phyloP scores from a whole-genome alignment of 2,329 filamentous ascomycete species.

The Tolypocladium capitatum region DNA sequence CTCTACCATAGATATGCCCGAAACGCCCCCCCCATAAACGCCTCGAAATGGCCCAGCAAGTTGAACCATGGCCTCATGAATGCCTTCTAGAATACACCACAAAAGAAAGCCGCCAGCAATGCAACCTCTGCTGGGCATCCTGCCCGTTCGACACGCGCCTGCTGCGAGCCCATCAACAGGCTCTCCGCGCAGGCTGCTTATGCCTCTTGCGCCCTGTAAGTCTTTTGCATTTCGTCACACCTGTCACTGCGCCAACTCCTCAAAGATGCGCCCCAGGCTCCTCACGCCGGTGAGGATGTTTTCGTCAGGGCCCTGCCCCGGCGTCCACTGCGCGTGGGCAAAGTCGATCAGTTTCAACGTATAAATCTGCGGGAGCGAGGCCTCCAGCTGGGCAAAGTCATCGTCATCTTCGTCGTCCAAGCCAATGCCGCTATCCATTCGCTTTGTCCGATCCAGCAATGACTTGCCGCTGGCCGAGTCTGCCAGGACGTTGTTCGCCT shows the following conservation, averaged over 20 bases:
- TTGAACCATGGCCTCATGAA: neutral
- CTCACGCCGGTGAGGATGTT: slow-evolving; percentile 65
- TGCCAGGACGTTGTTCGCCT: slow-evolving; percentile 38
- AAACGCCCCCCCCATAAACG: neutral
- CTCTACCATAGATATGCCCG: neutral
- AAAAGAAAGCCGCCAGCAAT: neutral
- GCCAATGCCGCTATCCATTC: slow-evolving; percentile 43
- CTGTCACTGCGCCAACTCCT: slow-evolving; percentile 37
- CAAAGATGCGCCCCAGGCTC: slow-evolving; percentile 58
- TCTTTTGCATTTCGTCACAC: neutral
- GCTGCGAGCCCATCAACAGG: neutral
- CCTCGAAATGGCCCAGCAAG: neutral
- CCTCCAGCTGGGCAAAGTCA: slow-evolving; percentile 33
- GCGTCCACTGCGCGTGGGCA: slow-evolving; percentile 77
- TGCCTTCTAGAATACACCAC: neutral
- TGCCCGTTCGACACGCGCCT: neutral
- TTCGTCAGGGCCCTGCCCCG: slow-evolving; percentile 73
- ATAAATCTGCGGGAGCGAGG: slow-evolving; percentile 51
- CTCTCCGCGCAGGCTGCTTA: neutral
- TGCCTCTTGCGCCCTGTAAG: neutral
- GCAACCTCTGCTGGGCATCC: slow-evolving; percentile 1
- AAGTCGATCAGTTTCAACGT: slow-evolving; percentile 90
- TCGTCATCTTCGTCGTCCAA: slow-evolving; percentile 32
- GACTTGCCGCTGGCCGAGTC: slow-evolving; percentile 31
- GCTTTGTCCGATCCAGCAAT: slow-evolving; percentile 20